Evolutionary conservation across 257 asterid genomes (phyloP).

Genomic region (Forsythia viridissima): DNA sequence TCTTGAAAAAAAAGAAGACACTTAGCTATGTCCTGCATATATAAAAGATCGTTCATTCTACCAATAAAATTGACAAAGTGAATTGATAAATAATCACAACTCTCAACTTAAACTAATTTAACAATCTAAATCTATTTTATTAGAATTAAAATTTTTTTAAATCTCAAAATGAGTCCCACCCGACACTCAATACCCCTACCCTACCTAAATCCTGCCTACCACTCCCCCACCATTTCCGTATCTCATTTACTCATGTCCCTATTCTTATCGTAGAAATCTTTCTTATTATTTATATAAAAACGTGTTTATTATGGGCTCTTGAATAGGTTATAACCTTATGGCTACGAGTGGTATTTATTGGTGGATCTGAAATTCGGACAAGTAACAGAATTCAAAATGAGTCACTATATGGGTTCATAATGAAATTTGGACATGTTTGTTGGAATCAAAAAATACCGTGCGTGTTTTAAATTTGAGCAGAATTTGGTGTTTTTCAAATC

Average conservation of each 20-base stretch:
- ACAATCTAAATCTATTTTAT: too few species aligned
- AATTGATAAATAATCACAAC: too few species aligned
- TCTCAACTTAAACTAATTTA: too few species aligned
- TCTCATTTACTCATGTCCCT: conserved; percentile 45
- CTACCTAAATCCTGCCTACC: too few species aligned
- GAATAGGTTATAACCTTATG: background rate
- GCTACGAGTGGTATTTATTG: background rate
- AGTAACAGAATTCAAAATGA: background rate
- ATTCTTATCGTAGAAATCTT: conserved; percentile 5
- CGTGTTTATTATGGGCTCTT: background rate
- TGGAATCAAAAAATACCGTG: background rate
- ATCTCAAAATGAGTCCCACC: too few species aligned
- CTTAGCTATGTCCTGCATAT: too few species aligned
- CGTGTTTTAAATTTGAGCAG: background rate
- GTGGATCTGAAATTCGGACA: background rate
- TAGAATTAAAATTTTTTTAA: too few species aligned
- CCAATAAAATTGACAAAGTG: too few species aligned
- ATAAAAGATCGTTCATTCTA: too few species aligned
- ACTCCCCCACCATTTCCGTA: conserved; percentile 35
- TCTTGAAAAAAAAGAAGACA: too few species aligned
- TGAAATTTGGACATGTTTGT: background rate
- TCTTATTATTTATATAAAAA: background rate
- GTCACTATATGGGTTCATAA: background rate
- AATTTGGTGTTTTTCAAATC: background rate
- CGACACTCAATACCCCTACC: too few species aligned